phyloP scores from a whole-genome alignment of 2,329 filamentous ascomycete genomes.

The Pseudogymnoascus sp. region DNA sequence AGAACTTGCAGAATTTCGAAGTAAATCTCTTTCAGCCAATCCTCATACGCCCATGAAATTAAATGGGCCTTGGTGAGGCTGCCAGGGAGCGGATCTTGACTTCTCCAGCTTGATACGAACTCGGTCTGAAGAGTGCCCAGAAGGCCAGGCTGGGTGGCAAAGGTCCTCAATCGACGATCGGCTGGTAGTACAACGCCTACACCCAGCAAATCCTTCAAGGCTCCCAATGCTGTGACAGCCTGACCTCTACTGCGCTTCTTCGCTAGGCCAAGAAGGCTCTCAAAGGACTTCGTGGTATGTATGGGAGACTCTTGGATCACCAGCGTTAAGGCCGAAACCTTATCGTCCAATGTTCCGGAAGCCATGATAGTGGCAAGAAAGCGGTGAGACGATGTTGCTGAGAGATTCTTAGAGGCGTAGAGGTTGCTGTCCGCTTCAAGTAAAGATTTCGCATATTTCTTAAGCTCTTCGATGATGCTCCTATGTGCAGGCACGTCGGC shows the following conservation, averaged over 20 bases:
- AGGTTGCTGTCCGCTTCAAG: slow-evolving; percentile 68
- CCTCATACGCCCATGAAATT: slow-evolving; percentile 84
- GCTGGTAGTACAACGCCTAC: slow-evolving; percentile 77
- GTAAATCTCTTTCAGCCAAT: slow-evolving; percentile 89
- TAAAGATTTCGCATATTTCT: slow-evolving; percentile 64
- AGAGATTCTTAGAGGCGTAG: slow-evolving; percentile 63
- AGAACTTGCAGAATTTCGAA: slow-evolving; percentile 89
- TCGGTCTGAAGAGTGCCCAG: slow-evolving; percentile 60
- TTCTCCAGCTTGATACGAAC: slow-evolving; percentile 51
- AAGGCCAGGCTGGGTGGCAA: slow-evolving; percentile 71
- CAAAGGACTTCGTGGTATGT: slow-evolving; percentile 83
- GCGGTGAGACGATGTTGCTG: slow-evolving; percentile 80
- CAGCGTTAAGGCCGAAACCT: slow-evolving; percentile 88
- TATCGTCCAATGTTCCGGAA: slow-evolving; percentile 92
- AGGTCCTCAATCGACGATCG: slow-evolving; percentile 71
- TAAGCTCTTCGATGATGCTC: slow-evolving; percentile 47
- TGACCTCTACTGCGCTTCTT: slow-evolving; percentile 89
- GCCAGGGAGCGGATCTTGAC: slow-evolving; percentile 62
- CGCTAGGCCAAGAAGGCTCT: slow-evolving; percentile 73
- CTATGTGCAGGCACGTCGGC: slow-evolving; percentile 39
- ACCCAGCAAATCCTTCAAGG: slow-evolving; percentile 87
- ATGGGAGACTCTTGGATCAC: slow-evolving; percentile 93
- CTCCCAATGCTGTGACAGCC: slow-evolving; percentile 83
- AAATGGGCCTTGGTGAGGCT: slow-evolving; percentile 68
- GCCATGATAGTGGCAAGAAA: slow-evolving; percentile 97